Base-by-base conservation (phyloP, 2,329 filamentous ascomycete genomes). In the Neoascochyta sp. region DNA sequence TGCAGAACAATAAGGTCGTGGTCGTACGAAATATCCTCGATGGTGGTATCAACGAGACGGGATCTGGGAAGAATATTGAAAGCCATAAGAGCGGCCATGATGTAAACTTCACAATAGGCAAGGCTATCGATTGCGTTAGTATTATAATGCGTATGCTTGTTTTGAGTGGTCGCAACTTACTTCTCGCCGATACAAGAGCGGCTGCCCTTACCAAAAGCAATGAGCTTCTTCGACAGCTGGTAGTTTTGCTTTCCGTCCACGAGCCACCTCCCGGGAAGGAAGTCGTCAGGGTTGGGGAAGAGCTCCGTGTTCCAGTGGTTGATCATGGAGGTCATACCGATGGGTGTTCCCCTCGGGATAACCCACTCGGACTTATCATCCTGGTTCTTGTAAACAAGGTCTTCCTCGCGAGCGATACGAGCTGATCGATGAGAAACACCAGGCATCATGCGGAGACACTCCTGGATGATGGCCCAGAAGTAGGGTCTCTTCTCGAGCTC, bases 241-340 rank as follows among this genome's bases (percentile, higher is more conserved):
- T 46, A 47, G 29, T 50, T 44, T 12, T 39, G 43, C 20, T 41
- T 34, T 7, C 39, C 43, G 16, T 50, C 34, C 12, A 43, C 28
- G 2, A 64, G 39, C 62, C 60, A 65, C 8, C 62, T 45, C 30
- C 62, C 52, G 3, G 58, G 58, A 5, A 38, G 23, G 28, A 62
- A 62, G 1, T 47, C 41, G 11, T 49, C 35, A 1, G 58, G 47
- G 14, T 50, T 27, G 1, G 56, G 50, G 16, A 61, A 61, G 11
- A 66, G 51, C 7, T 42, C 36, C 17, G 45, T 45, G 27, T 64
- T 54, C 40, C 52, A 53, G 27, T 63, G 60, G 22, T 48, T 54
- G 28, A 56, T 47, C 41, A 51, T 51, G 7, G 41, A 45, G 3
- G 50, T 54, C 52, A 56, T 54, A 16, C 49, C 46, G 10, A 54